Evolutionary conservation across 163 green algal genomes (phyloP).

Genomic region (Coccomyxa subellipsoidea): DNA sequence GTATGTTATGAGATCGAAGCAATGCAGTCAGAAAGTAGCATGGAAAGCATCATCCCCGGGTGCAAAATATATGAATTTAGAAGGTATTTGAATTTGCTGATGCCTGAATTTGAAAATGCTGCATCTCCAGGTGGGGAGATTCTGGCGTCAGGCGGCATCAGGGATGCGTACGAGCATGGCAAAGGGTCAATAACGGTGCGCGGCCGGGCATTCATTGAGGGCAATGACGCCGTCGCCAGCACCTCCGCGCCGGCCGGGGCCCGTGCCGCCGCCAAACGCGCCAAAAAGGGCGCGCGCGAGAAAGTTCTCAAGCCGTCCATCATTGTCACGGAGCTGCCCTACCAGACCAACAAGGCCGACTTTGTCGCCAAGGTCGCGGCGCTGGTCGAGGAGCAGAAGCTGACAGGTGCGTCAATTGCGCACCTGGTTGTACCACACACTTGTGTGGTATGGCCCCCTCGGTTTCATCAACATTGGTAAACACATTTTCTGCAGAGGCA

Average conservation of each 20-base stretch:
- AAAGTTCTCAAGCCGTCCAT: conserved; percentile 45
- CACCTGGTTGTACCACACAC: too few relatives aligned
- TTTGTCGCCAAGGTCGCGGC: conserved; percentile 72
- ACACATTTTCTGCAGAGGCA: too few relatives aligned
- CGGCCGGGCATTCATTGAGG: conserved; percentile 72
- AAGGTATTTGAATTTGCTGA: too few relatives aligned
- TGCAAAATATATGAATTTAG: too few relatives aligned
- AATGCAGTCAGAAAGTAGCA: too few relatives aligned
- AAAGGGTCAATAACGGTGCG: conserved; percentile 70
- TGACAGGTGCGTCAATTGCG: conserved; percentile 36
- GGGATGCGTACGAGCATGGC: conserved; percentile 71
- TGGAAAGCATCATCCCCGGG: too few relatives aligned
- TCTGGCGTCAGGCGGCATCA: conserved; percentile 50
- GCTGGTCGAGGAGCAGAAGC: conserved; percentile 62
- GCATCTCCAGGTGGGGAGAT: conserved; percentile 64
- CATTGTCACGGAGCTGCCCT: conserved; percentile 93
- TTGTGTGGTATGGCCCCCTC: too few relatives aligned
- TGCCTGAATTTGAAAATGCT: too few relatives aligned
- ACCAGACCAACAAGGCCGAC: conserved; percentile 84
- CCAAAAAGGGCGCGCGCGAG: not conserved
- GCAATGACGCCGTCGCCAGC: not conserved
- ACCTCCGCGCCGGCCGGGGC: not conserved
- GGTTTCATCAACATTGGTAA: too few relatives aligned
- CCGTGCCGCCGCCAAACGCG: not conserved
- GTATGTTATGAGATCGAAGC: too few relatives aligned